These are phyloP conservation scores for Zygotorulaspora florentina DNA, from an alignment of 805 yeast species.

Conservation along the genomic window DNA sequence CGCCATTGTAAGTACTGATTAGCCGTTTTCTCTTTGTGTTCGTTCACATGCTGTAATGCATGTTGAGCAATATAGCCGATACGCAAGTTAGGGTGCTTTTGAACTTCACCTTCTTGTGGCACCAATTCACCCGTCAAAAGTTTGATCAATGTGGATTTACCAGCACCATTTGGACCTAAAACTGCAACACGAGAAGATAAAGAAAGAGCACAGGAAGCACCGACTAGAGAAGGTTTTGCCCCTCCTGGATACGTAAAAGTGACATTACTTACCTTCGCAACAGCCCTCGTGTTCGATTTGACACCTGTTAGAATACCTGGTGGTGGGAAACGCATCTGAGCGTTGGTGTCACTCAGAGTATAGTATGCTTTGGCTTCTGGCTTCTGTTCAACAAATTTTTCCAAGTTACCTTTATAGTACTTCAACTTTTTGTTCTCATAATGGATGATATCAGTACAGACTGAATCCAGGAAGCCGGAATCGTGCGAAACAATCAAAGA, in stretches of 20 bases:
- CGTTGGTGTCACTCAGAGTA: conserved; percentile 86
- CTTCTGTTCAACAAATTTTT: conserved; percentile 83
- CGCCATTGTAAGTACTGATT: conserved; percentile 98
- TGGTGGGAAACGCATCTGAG: conserved; percentile 97
- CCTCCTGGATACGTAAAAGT: conserved; percentile 90
- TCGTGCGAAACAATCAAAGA: conserved; percentile 96
- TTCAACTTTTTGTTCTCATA: conserved; percentile 93
- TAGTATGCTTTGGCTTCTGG: conserved; percentile 97
- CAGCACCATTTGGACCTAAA: conserved; percentile 98
- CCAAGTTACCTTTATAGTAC: conserved; percentile 92
- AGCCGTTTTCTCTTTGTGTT: conserved; percentile 96
- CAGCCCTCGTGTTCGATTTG: conserved; percentile 89
- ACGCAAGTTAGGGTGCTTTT: conserved; percentile 96
- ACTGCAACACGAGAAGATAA: conserved; percentile 96
- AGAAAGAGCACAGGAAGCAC: conserved; percentile 87
- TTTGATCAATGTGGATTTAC: conserved; percentile 93
- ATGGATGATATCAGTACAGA: conserved; percentile 94
- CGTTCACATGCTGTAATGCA: conserved; percentile 94
- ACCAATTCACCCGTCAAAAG: conserved; percentile 86
- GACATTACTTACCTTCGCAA: conserved; percentile 80
- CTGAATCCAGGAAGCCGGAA: conserved; percentile 91
- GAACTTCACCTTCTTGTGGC: conserved; percentile 84
- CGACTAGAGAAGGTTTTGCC: conserved; percentile 67
- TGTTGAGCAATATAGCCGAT: conserved; percentile 99
- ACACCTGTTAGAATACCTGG: conserved; percentile 98